phyloP scores from a whole-genome alignment of 2,329 filamentous ascomycete genomes.

The Fusarium guadeloupense region DNA sequence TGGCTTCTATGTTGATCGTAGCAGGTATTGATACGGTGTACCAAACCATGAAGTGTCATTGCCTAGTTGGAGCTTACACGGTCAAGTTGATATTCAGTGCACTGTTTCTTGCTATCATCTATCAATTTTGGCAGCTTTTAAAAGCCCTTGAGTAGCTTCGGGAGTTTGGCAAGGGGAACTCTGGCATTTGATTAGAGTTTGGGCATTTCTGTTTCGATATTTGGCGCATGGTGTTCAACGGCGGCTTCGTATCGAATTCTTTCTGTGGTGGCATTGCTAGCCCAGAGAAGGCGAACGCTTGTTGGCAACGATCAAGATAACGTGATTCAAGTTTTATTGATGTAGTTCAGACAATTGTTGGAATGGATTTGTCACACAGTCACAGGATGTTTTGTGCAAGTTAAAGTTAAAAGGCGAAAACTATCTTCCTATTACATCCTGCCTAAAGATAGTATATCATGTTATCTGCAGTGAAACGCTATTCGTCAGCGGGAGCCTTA shows the following conservation, averaged over 20 bases:
- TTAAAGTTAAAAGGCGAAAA: background rate
- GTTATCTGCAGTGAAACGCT: constrained; percentile 1
- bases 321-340: too few relatives aligned
- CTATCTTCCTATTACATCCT: too few relatives aligned
- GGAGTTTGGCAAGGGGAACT: too few relatives aligned
- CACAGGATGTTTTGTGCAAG: background rate
- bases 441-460: too few relatives aligned
- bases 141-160: background rate
- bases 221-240: too few relatives aligned
- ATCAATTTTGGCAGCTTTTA: background rate
- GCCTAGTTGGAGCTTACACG: background rate
- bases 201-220: too few relatives aligned
- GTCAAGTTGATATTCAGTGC: background rate
- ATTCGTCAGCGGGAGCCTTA: constrained; percentile 19
- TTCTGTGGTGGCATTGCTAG: too few relatives aligned
- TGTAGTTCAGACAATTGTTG: too few relatives aligned
- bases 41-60: background rate
- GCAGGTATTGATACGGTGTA: background rate
- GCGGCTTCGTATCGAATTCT: too few relatives aligned
- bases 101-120: background rate
- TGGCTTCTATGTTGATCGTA: background rate
- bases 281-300: too few relatives aligned
- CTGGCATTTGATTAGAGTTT: background rate
- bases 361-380: too few relatives aligned
- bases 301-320: too few relatives aligned